phyloP scores from a whole-genome alignment of 768 basidiomycete species.

The Solioccasus polychromus region DNA sequence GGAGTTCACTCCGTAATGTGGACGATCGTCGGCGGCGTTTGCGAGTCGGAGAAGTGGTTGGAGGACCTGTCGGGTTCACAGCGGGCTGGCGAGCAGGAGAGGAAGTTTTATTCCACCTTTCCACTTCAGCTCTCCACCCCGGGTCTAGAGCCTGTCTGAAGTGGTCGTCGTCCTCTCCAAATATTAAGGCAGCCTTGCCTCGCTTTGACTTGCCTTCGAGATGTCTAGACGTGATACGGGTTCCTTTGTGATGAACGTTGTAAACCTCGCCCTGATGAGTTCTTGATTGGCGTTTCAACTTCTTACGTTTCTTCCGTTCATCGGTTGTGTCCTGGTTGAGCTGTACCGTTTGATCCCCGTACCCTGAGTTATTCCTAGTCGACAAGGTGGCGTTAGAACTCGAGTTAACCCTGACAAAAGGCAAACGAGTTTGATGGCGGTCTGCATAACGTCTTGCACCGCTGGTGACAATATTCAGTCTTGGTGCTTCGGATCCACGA shows the following conservation, averaged over 20 bases:
- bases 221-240: constrained; percentile 35
- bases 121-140: constrained; percentile 30
- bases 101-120: constrained; percentile 30
- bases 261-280: constrained; percentile 34
- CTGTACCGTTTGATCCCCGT: constrained; percentile 9
- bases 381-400: constrained; percentile 4
- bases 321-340: constrained; percentile 4
- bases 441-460: constrained; percentile 33
- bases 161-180: constrained; percentile 44
- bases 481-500: constrained; percentile 8
- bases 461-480: constrained; percentile 37
- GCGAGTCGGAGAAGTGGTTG: constrained; percentile 10
- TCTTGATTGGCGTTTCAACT: constrained; percentile 26
- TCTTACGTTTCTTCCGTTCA: constrained; percentile 18
- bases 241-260: constrained; percentile 36
- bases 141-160: constrained; percentile 44
- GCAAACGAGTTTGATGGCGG: constrained; percentile 40
- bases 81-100: constrained; percentile 12
- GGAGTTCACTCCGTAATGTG: constrained; percentile 6
- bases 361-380: constrained; percentile 7
- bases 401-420: constrained; percentile 26
- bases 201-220: constrained; percentile 6
- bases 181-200: constrained; percentile 32
- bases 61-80: constrained; percentile 2
- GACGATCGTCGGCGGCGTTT: constrained; percentile 14